Evolutionary conservation across 2,329 filamentous ascomycete species (phyloP).

Genomic region (Pezizomycotina sp.): DNA sequence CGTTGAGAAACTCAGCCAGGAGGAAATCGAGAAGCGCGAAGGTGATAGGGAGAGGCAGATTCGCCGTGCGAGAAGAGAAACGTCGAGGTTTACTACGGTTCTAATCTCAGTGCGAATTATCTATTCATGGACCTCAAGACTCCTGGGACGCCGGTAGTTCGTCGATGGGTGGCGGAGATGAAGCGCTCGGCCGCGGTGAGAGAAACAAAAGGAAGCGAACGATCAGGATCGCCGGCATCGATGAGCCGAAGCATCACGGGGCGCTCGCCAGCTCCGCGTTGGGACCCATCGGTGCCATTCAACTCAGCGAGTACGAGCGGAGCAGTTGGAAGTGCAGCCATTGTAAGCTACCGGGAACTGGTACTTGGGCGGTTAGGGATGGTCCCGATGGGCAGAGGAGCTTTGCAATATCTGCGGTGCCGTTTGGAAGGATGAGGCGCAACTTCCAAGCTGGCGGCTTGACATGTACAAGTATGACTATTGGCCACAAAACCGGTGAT

Average conservation of each 20-base stretch:
- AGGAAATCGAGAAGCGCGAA: conserved; percentile 95
- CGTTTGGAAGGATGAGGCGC: conserved; percentile 6
- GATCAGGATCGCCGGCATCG: conserved; percentile 67
- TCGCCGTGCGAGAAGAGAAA: conserved; percentile 70
- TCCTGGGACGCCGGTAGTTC: conserved; percentile 33
- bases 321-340: conserved; percentile 74
- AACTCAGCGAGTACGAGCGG: conserved; percentile 61
- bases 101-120: conserved; percentile 63
- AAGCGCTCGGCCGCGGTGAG: conserved; percentile 29
- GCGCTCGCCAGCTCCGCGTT: conserved; percentile 60
- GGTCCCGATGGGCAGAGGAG: conserved; percentile 51
- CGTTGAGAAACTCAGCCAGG: conserved; percentile 67
- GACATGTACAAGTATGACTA: too few relatives aligned
- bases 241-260: conserved; percentile 50
- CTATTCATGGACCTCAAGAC: conserved; percentile 43
- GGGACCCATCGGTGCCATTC: conserved; percentile 43
- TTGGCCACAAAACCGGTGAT: too few relatives aligned
- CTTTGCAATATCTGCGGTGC: conserved; percentile 12
- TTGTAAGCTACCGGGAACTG: conserved; percentile 72
- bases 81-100: conserved; percentile 80
- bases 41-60: conserved; percentile 86
- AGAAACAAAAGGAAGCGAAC: conserved; percentile 88
- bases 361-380: conserved; percentile 89
- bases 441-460: conserved; percentile 12
- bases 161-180: conserved; percentile 16